Evolutionary conservation across 2,329 filamentous ascomycete genomes (phyloP).

Genomic region (Alternaria sp.): DNA sequence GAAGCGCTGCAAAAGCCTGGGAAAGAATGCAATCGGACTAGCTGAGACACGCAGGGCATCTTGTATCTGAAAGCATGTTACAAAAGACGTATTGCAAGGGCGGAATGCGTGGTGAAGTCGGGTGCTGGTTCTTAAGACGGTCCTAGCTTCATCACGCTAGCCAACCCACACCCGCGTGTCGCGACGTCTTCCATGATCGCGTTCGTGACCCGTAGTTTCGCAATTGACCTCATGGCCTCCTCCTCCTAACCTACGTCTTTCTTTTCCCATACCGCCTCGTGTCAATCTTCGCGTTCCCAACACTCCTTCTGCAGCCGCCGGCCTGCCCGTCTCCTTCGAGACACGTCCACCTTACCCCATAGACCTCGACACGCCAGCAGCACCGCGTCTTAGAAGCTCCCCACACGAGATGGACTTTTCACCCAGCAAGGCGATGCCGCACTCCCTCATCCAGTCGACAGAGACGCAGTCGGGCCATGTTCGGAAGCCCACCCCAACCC

Average conservation of each 20-base stretch:
- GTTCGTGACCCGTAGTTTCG: conserved; percentile 34
- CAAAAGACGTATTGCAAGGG: conserved; percentile 17
- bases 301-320: conserved; percentile 29
- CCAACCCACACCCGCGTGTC: conserved; percentile 21
- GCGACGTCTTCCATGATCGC: conserved; percentile 22
- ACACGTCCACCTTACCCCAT: conserved; percentile 30
- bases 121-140: conserved; percentile 23
- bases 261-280: conserved; percentile 15
- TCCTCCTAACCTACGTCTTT: conserved; percentile 34
- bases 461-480: conserved; percentile 45
- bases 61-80: background rate
- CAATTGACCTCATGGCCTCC: conserved; percentile 47
- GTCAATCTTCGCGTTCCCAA: conserved; percentile 20
- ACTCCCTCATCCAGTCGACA: conserved; percentile 36
- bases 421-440: conserved; percentile 31
- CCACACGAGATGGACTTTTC: conserved; percentile 43
- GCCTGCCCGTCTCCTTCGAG: conserved; percentile 29
- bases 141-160: conserved; percentile 32
- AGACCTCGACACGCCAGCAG: conserved; percentile 35
- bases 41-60: conserved; percentile 2
- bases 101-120: conserved; percentile 25
- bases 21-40: background rate
- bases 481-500: conserved; percentile 63
- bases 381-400: conserved; percentile 35
- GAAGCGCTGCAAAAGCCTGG: background rate